Evolutionary conservation across 768 basidiomycete species (phyloP).

Genomic region (Tylopilus sp.): DNA sequence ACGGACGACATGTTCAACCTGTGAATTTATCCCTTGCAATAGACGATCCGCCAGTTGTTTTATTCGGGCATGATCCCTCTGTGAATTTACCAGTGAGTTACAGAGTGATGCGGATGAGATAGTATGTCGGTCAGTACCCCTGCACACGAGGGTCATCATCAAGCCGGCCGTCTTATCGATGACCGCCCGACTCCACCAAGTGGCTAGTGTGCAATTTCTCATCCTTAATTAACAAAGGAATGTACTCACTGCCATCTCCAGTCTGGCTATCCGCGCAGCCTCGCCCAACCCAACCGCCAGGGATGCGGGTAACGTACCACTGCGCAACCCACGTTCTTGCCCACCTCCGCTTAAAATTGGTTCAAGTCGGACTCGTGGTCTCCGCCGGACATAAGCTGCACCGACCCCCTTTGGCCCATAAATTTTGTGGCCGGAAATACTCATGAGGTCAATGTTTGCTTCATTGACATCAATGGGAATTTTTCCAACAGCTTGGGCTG

Average conservation of each 20-base stretch:
- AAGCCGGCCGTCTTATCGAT: constrained; percentile 42
- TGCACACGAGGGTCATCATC: constrained; percentile 75
- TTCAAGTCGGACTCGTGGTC: constrained; percentile 91
- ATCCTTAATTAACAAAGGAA: constrained; percentile 35
- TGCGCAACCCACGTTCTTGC: constrained; percentile 92
- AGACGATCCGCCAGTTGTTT: constrained; percentile 76
- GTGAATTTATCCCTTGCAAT: constrained; percentile 71
- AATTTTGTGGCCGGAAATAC: constrained; percentile 95
- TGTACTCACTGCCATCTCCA: constrained; percentile 86
- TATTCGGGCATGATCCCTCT: constrained; percentile 81
- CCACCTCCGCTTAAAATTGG: constrained; percentile 95
- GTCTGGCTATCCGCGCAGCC: constrained; percentile 86
- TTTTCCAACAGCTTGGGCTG: constrained; percentile 93
- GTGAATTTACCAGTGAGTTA: constrained; percentile 9
- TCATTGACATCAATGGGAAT: constrained; percentile 91
- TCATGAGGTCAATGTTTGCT: constrained; percentile 93
- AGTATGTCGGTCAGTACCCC: constrained; percentile 76
- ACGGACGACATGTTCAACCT: constrained; percentile 87
- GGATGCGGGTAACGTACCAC: constrained; percentile 89
- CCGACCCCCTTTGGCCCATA: constrained; percentile 98
- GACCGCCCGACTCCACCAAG: constrained; percentile 43
- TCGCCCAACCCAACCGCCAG: constrained; percentile 92
- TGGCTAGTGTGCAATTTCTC: constrained; percentile 41
- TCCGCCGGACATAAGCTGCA: constrained; percentile 87
- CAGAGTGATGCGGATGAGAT: background rate